Base-by-base conservation (phyloP, 1,139 yeast genomes). In the Debaryomyces nepalensis region DNA sequence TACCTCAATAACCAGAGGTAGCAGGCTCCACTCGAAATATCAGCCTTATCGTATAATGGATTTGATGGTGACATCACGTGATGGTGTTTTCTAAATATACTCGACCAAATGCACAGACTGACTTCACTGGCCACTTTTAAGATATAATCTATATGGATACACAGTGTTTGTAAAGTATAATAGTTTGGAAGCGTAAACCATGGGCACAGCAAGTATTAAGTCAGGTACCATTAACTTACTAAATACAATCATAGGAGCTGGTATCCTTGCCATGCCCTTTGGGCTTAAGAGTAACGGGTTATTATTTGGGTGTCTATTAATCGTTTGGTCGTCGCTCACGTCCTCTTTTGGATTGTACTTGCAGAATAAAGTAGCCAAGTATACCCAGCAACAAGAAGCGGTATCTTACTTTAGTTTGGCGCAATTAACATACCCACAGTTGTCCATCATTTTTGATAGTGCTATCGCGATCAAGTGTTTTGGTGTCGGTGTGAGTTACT, bases 401-500 rank as follows among this genome's bases (percentile, higher is more conserved):
- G 81, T 77, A 9, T 72, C 79, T 14, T 78, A 75, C 53, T 78
- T 77, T 53, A 68, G 80, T 42, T 64, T 78, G 45, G 71, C 81
- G 9, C 81, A 77, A 51, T 60, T 77, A 51, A 78, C 83, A 0
- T 77, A 77, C 46, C 83, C 83, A 1, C 75, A 74, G 30, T 63
- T 77, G 30, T 62, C 67, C n/a, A 61, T 65, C 9, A 54, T 64
- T 6, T 75, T 74, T 40, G 81, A 79, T 53, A 59, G 73, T 19
- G 83, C 84, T 39, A 79, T 80, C 36, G 76, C 80, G 29, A 69
- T 78, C 43, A 81, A 80, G 61, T 84, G 91, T 55, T 91, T 87
- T 66, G 99, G 99, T 10, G 97, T 90, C 4, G 93, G 95, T 2
- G 81, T 93, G 10, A 84, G 95, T 42, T 93, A 95, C 55, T 67